Evolutionary conservation across 257 asterid species (phyloP).

Genomic region (Striga asiatica): DNA sequence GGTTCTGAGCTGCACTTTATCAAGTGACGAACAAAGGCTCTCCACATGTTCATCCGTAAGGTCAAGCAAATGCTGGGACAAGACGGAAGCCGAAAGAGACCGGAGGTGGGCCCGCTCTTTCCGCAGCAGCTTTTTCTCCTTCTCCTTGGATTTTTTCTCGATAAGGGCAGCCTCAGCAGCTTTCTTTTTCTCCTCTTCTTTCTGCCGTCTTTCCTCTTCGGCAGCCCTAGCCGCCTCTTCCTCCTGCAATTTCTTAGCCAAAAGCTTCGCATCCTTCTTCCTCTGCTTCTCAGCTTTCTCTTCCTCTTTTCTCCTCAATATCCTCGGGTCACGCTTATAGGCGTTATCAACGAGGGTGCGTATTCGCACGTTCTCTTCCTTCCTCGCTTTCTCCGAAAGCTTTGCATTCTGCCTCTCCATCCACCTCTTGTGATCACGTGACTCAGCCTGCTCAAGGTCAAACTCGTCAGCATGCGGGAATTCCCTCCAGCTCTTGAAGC

Average conservation of each 20-base stretch:
- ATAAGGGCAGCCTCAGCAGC: conserved; percentile 82
- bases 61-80: conserved; percentile 39
- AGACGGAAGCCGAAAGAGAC: conserved; percentile 41
- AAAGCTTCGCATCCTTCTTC: conserved; percentile 72
- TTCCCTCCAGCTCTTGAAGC: conserved; percentile 94
- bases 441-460: conserved; percentile 91
- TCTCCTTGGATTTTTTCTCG: conserved; percentile 71
- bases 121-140: conserved; percentile 75
- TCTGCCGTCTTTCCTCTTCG: conserved; percentile 68
- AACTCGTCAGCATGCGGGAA: conserved; percentile 95
- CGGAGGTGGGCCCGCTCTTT: conserved; percentile 81
- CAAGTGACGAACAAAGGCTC: conserved; percentile 56
- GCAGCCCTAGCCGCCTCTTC: conserved; percentile 65
- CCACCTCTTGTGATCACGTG: conserved; percentile 94
- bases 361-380: conserved; percentile 66
- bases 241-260: conserved; percentile 84
- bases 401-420: conserved; percentile 96
- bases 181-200: conserved; percentile 64
- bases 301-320: conserved; percentile 72
- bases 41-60: conserved; percentile 59
- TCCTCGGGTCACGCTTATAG: conserved; percentile 78
- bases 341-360: conserved; percentile 93
- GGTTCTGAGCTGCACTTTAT: conserved; percentile 55
- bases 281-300: conserved; percentile 76
- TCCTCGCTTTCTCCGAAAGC: conserved; percentile 88